A percentile compares a stretch with the other conserved stretches of the same genome.
These are phyloP conservation scores for Collybia sordida DNA, from an alignment of 768 basidiomycete species.

Conservation along the genomic window DNA sequence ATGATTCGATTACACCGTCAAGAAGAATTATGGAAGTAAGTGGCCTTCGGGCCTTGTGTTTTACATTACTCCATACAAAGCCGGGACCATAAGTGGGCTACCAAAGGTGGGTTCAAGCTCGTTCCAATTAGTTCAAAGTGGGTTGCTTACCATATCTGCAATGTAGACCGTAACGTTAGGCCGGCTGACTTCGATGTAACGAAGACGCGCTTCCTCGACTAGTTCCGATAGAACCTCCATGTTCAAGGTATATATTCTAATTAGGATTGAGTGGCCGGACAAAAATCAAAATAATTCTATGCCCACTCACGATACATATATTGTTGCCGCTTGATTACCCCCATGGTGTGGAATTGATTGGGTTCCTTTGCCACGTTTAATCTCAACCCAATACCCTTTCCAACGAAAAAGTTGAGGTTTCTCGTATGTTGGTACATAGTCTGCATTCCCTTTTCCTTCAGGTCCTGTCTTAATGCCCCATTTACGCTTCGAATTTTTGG, in stretches of 20 bases:
- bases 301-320: constrained; percentile 28
- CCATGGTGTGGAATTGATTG: constrained; percentile 7
- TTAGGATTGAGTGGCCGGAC: neutral
- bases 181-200: constrained; percentile 32
- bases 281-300: neutral
- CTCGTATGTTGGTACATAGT: constrained; percentile 40
- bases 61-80: constrained; percentile 43
- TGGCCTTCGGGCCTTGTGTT: constrained; percentile 49
- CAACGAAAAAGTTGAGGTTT: constrained; percentile 39
- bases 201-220: constrained; percentile 32
- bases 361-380: constrained; percentile 23
- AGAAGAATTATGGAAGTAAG: constrained; percentile 53
- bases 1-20: constrained; percentile 41
- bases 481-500: constrained; percentile 36
- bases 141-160: constrained; percentile 25
- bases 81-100: constrained; percentile 37
- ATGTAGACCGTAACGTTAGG: constrained; percentile 35
- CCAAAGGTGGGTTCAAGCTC: neutral
- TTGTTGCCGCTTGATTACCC: constrained; percentile 15
- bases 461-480: constrained; percentile 31
- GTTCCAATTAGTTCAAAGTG: neutral
- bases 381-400: constrained; percentile 39
- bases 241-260: constrained; percentile 40
- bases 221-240: constrained; percentile 31
- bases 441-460: constrained; percentile 27